Evolutionary conservation across 1,139 yeast species (phyloP), one percentile per base, ranked within the genome.

Genomic region (Candida sanyaensis): DNA sequence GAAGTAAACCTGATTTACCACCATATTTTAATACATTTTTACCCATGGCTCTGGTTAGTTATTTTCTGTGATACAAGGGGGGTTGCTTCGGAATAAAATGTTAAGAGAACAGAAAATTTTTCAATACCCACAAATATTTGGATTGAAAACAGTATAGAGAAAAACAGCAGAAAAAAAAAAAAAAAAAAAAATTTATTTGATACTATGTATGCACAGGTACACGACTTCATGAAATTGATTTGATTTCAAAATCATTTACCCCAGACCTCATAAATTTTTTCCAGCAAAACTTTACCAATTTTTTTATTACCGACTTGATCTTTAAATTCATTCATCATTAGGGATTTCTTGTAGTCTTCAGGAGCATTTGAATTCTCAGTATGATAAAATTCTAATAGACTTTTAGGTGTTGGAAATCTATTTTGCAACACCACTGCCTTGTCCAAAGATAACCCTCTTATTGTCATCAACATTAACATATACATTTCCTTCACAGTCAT

Each of bases 1-100:
- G 97, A 56, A 91, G 77, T 43, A 88, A 74, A 63, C 97, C 97
- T 46, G 95, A 86, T 69, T 87, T 87, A n/a, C 83, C 83, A 31
- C 83, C 83, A 58, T 68, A 75, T 56, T 74, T 79, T 41, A 78
- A 61, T 26, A 74, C 71, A 49, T 82, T 75, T 58, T 78, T 81
- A 49, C 82, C 79, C 83, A 78, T 77, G 32, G 34, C 24, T 10
- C 34, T 26, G 6, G 27, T 9, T 24, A 12, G 12, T 3, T 21
- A 21, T 34, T 17, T 17, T 17, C 21, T 17, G 21, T 17, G 21
- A 3, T 17, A 17, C 21, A 17, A 17, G 21, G 21, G 21, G 21
- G n/a, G n/a, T n/a, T 17, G 21, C 21, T 17, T 17, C 3, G 3
- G 21, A 17, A 17, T 17, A 17, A 17, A 17, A 17, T 3, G 21